Conservation (phyloP, 169 alveolate species). For the Eimeria zaria region DNA sequence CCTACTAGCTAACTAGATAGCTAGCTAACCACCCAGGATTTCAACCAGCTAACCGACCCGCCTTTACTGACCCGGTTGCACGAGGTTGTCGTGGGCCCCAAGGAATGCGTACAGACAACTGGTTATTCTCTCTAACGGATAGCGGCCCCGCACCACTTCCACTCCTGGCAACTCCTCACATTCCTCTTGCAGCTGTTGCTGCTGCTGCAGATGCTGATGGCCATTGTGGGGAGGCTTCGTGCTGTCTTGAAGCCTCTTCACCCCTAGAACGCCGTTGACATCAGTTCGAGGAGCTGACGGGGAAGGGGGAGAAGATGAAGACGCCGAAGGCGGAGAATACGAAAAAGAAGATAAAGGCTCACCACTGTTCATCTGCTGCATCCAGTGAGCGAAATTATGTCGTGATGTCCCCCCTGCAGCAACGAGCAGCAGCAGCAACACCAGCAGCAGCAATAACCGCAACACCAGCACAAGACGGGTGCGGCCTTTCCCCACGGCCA, state of each 20-base stretch:
- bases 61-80: slow-evolving; percentile 63
- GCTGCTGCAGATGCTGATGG: slow-evolving; percentile 23
- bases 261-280: neutral
- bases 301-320: neutral
- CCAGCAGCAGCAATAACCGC: neutral
- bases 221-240: neutral
- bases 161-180: neutral
- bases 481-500: neutral
- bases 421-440: slow-evolving; percentile 50
- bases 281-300: neutral
- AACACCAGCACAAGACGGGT: neutral
- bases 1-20: too few relatives aligned
- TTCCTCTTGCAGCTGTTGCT: slow-evolving; percentile 20
- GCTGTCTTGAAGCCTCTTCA: neutral
- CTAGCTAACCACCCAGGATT: neutral
- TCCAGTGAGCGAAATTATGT: slow-evolving; percentile 52
- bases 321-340: neutral
- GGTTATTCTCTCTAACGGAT: slow-evolving; percentile 69
- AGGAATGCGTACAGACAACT: slow-evolving; percentile 40
- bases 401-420: slow-evolving; percentile 65
- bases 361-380: slow-evolving; percentile 67
- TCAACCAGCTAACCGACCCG: neutral
- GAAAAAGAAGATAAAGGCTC: slow-evolving; percentile 32
- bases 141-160: slow-evolving; percentile 29
- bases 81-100: slow-evolving; percentile 81